Percentiles rank a stretch among this genome's conserved stretches.
Conservation (phyloP, 164 flowering plant species). For the Magnolia officinalis region DNA sequence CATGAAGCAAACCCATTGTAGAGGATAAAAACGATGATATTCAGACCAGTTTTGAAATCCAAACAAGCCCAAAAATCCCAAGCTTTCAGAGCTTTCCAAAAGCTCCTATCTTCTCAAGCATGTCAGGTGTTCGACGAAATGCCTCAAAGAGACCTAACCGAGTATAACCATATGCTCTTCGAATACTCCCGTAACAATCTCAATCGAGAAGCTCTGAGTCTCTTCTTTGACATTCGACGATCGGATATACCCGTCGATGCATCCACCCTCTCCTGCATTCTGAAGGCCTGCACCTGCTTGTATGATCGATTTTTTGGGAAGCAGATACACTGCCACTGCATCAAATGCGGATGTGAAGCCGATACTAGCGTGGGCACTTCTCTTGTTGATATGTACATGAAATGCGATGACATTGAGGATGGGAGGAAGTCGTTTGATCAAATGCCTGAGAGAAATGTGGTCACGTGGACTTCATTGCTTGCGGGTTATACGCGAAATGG, state of each 20-base stretch:
- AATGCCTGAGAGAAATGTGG: constrained; percentile 71
- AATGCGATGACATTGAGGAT: constrained; percentile 36
- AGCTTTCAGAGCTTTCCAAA: constrained; percentile 4
- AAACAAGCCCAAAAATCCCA: background rate
- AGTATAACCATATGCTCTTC: constrained; percentile 41
- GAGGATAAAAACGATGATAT: background rate
- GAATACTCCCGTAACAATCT: constrained; percentile 39
- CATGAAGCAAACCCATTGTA: background rate
- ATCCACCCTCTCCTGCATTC: constrained; percentile 48
- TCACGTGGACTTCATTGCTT: constrained; percentile 85
- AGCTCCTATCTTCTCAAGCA: constrained; percentile 15
- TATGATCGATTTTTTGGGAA: constrained; percentile 40
- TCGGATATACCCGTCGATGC: constrained; percentile 36
- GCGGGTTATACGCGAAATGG: constrained; percentile 58
- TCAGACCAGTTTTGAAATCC: background rate
- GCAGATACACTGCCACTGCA: constrained; percentile 52
- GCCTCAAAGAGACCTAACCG: constrained; percentile 23
- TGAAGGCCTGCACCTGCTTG: constrained; percentile 60
- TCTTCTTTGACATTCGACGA: constrained; percentile 37
- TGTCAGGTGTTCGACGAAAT: constrained; percentile 43
- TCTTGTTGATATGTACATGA: constrained; percentile 81
- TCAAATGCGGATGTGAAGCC: constrained; percentile 50
- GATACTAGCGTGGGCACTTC: constrained; percentile 82
- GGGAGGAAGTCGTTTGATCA: constrained; percentile 57
- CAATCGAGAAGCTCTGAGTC: constrained; percentile 43